Evolutionary conservation across 306 rosid genomes (phyloP).

Genomic region (Ochetophila trinervis): DNA sequence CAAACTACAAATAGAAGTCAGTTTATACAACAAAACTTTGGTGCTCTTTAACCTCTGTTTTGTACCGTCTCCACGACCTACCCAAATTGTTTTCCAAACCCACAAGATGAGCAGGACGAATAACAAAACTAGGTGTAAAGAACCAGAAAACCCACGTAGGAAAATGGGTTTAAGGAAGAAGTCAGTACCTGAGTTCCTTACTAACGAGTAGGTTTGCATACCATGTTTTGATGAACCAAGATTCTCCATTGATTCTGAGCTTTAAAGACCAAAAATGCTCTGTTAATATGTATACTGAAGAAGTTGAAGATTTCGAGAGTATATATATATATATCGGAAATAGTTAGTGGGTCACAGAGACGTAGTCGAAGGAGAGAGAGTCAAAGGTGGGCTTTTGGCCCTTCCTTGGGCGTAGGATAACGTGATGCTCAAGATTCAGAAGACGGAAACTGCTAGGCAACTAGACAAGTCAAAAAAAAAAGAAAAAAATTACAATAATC

Average conservation of each 20-base stretch:
- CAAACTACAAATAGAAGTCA: slow-evolving; percentile 20
- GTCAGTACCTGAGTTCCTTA: slow-evolving; percentile 22
- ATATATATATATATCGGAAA: too few species aligned
- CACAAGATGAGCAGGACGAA: slow-evolving; percentile 35
- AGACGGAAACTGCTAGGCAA: too few species aligned
- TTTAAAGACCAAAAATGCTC: too few species aligned
- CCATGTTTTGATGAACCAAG: slow-evolving; percentile 20
- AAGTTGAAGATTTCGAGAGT: too few species aligned
- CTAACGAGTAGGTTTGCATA: slow-evolving; percentile 12
- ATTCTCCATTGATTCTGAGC: slow-evolving; percentile 20
- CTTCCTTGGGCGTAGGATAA: too few species aligned
- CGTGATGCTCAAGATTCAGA: too few species aligned
- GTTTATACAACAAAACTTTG: slow-evolving; percentile 23
- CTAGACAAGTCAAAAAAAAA: too few species aligned
- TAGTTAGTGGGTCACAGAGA: too few species aligned
- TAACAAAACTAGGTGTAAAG: slow-evolving; percentile 40
- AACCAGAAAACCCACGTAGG: slow-evolving; percentile 46
- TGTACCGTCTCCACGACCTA: slow-evolving; percentile 18
- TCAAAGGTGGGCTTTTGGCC: too few species aligned
- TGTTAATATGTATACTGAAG: too few species aligned
- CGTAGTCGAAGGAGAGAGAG: too few species aligned
- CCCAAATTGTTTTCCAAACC: slow-evolving; percentile 37
- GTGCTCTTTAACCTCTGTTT: slow-evolving; percentile 21
- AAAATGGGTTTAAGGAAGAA: slow-evolving; percentile 44
- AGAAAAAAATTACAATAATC: too few species aligned